Evolutionary conservation across 2,329 filamentous ascomycete genomes (phyloP).

Genomic region (Sordariomycetes sp.): DNA sequence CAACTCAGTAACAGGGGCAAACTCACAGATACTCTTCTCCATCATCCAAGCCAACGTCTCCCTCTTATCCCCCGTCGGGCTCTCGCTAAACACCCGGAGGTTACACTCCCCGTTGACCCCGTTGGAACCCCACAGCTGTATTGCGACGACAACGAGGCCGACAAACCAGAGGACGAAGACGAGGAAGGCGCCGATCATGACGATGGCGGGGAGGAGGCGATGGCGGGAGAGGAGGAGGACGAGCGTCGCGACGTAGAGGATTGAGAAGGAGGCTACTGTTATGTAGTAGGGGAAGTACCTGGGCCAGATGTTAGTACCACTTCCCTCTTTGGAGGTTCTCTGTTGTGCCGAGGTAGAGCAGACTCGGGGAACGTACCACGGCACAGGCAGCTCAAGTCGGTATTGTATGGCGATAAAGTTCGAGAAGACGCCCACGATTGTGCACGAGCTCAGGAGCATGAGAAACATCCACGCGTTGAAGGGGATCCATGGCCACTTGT

Average conservation of each 20-base stretch:
- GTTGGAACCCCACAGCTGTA: slow-evolving; percentile 49
- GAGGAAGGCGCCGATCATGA: slow-evolving; percentile 51
- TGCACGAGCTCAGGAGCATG: slow-evolving; percentile 45
- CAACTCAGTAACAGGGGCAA: neutral
- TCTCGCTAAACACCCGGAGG: slow-evolving; percentile 37
- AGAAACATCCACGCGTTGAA: slow-evolving; percentile 55
- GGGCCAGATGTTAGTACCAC: neutral
- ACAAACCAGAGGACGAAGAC: slow-evolving; percentile 57
- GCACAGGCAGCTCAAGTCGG: slow-evolving; percentile 37
- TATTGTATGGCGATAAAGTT: slow-evolving; percentile 46
- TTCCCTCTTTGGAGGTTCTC: too few species aligned
- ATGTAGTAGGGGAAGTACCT: slow-evolving; percentile 60
- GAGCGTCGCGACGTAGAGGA: slow-evolving; percentile 53
- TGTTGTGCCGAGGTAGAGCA: too few species aligned
- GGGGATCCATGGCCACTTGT: slow-evolving; percentile 56
- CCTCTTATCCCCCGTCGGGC: slow-evolving; percentile 34
- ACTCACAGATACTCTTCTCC: slow-evolving; percentile 50
- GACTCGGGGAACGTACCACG: slow-evolving; percentile 34
- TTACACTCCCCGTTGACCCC: slow-evolving; percentile 49
- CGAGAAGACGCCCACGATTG: slow-evolving; percentile 47
- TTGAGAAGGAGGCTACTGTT: slow-evolving; percentile 41
- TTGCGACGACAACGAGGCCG: slow-evolving; percentile 45
- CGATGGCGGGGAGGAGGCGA: slow-evolving; percentile 45
- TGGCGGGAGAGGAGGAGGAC: slow-evolving; percentile 49
- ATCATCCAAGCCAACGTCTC: slow-evolving; percentile 50